Evolutionary conservation across 352 stramenopile species (phyloP).

Genomic region (Phytophthora ohioensis): DNA sequence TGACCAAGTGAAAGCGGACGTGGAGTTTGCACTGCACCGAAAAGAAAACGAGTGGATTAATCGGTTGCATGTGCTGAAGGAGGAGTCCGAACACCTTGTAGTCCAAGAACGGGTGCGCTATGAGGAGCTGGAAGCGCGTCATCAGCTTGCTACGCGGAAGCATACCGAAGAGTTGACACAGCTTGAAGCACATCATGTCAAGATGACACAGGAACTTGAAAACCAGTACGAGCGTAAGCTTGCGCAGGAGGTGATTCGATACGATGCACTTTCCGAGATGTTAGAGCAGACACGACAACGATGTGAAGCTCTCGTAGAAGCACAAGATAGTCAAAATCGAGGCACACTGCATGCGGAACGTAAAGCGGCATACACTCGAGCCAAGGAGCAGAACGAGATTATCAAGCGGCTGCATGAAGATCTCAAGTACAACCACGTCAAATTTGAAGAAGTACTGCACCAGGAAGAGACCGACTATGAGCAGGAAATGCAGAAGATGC

Average conservation of each 20-base stretch:
- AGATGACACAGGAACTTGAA: constrained; percentile 90
- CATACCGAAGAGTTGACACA: constrained; percentile 82
- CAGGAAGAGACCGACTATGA: constrained; percentile 88
- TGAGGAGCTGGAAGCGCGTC: constrained; percentile 79
- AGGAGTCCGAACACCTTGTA: constrained; percentile 82
- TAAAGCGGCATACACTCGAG: constrained; percentile 65
- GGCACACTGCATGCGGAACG: constrained; percentile 70
- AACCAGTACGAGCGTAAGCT: constrained; percentile 95
- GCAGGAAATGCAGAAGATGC: constrained; percentile 68
- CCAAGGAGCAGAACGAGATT: constrained; percentile 84
- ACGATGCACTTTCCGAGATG: constrained; percentile 88
- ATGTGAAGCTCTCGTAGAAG: constrained; percentile 89
- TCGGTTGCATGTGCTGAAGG: constrained; percentile 76
- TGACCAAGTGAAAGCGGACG: constrained; percentile 82
- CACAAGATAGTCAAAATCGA: constrained; percentile 74
- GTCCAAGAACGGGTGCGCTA: constrained; percentile 80
- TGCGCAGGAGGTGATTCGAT: constrained; percentile 88
- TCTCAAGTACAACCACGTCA: constrained; percentile 86
- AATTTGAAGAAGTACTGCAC: constrained; percentile 85
- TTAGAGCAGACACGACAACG: constrained; percentile 91
- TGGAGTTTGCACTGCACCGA: constrained; percentile 85
- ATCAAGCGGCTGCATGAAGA: constrained; percentile 89
- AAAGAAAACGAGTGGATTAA: constrained; percentile 92
- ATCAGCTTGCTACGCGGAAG: constrained; percentile 76
- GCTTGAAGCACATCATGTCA: constrained; percentile 79